phyloP scores from a whole-genome alignment of 768 basidiomycete species.

The Leccinum subtestaceum region DNA sequence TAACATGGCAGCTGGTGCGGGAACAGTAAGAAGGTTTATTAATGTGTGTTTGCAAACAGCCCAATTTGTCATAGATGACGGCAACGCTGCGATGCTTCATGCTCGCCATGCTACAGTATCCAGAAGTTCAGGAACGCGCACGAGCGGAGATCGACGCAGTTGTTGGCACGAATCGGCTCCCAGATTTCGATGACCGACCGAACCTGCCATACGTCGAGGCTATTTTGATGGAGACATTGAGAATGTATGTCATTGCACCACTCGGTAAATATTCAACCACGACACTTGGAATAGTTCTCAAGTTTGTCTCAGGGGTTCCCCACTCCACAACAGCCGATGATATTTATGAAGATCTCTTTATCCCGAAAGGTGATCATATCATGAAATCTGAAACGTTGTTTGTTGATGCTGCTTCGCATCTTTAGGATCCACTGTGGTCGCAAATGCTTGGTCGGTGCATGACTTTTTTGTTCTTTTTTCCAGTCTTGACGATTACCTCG shows the following conservation, averaged over 20 bases:
- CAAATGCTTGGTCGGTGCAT: conserved; percentile 21
- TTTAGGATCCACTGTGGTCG: conserved; percentile 18
- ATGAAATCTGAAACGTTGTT: neutral
- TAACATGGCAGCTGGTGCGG: neutral
- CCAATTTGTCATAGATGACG: conserved; percentile 2
- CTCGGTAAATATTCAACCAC: conserved; percentile 17
- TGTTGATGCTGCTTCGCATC: neutral
- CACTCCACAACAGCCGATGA: conserved; percentile 20
- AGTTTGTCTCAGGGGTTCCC: conserved; percentile 12
- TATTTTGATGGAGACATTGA: conserved; percentile 28
- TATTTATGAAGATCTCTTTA: conserved; percentile 18
- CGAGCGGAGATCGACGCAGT: conserved; percentile 30
- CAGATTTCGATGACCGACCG: conserved; percentile 23
- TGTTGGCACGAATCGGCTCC: conserved; percentile 30
- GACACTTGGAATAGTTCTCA: neutral
- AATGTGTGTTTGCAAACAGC: neutral
- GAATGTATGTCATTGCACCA: conserved; percentile 29
- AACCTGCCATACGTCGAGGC: conserved; percentile 32
- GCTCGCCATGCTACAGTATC: conserved; percentile 32
- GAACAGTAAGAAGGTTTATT: neutral
- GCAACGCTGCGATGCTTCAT: conserved; percentile 26
- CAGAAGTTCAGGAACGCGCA: conserved; percentile 31
- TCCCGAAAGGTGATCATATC: conserved; percentile 20
- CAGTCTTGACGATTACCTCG: neutral
- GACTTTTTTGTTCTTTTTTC: neutral